A percentile compares a stretch with the other conserved stretches of the same genome.
Conservation (phyloP, 176 grass and related monocot species). For the Musa schizocarpa region DNA sequence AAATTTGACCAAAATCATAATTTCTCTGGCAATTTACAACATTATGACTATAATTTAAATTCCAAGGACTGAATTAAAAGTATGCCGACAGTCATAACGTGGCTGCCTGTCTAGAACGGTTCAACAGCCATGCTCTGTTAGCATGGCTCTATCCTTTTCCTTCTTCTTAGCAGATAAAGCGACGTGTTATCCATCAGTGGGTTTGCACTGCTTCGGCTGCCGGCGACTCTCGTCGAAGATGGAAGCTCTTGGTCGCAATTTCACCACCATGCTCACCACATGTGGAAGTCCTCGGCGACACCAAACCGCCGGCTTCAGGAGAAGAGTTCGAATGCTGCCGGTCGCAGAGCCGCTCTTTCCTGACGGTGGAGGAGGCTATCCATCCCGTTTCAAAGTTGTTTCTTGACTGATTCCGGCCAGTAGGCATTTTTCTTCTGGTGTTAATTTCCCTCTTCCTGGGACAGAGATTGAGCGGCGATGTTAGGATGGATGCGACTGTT, state of each 20-base stretch:
- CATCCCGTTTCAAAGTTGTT: neutral
- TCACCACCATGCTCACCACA: neutral
- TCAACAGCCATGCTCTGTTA: no score
- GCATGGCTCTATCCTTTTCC: no score
- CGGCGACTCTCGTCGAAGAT: neutral
- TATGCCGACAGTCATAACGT: no score
- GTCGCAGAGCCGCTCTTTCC: neutral
- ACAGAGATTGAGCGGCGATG: conserved; percentile 39
- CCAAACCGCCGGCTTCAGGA: neutral
- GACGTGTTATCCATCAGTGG: neutral
- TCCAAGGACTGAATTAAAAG: no score
- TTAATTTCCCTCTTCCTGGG: conserved; percentile 1
- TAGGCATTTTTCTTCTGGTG: neutral
- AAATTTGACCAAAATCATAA: no score
- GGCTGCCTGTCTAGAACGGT: no score
- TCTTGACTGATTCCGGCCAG: neutral
- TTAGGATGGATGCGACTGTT: conserved; percentile 48
- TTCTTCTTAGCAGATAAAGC: neutral
- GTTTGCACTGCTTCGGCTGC: neutral
- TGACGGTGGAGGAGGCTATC: neutral
- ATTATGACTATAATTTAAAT: no score
- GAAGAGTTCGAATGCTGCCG: neutral
- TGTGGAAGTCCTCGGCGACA: neutral
- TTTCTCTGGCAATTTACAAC: no score
- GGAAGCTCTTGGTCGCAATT: neutral